Conservation (phyloP, 1,139 yeast species). For the Scheffersomyces lignicola region DNA sequence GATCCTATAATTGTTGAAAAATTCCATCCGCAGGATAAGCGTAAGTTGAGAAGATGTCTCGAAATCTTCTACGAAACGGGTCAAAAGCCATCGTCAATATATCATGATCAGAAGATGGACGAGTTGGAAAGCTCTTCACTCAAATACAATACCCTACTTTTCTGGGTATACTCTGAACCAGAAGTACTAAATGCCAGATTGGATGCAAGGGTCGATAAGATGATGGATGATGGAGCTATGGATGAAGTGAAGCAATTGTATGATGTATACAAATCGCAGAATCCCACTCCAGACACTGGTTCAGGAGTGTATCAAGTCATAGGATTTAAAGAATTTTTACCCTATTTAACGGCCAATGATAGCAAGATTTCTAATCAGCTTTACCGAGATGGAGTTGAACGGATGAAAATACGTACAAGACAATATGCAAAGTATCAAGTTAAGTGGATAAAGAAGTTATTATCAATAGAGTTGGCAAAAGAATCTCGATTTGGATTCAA, state of each 20-base stretch:
- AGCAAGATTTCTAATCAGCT: constrained; percentile 14
- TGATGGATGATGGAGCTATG: constrained; percentile 71
- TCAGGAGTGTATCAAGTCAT: constrained; percentile 93
- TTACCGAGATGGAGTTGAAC: constrained; percentile 54
- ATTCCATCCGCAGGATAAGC: constrained; percentile 87
- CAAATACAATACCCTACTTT: constrained; percentile 65
- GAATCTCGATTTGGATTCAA: constrained; percentile 49
- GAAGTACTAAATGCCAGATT: constrained; percentile 59
- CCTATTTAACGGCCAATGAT: constrained; percentile 54
- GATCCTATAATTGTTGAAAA: constrained; percentile 79
- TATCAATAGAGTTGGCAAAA: constrained; percentile 60
- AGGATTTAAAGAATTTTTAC: constrained; percentile 91
- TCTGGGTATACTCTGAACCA: constrained; percentile 84
- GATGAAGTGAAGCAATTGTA: constrained; percentile 66
- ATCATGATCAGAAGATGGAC: constrained; percentile 56
- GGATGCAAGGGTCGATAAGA: constrained; percentile 77
- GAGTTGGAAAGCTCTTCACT: constrained; percentile 48
- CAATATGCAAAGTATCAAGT: constrained; percentile 87
- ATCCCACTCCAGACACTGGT: constrained; percentile 52
- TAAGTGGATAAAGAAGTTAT: constrained; percentile 83
- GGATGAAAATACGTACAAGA: constrained; percentile 83
- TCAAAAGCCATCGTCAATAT: constrained; percentile 67
- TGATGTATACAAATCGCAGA: constrained; percentile 30
- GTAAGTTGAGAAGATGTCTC: constrained; percentile 77
- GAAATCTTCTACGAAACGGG: constrained; percentile 76